phyloP scores from a whole-genome alignment of 108 stramenopile genomes.

The Cylindrotheca closterium region DNA sequence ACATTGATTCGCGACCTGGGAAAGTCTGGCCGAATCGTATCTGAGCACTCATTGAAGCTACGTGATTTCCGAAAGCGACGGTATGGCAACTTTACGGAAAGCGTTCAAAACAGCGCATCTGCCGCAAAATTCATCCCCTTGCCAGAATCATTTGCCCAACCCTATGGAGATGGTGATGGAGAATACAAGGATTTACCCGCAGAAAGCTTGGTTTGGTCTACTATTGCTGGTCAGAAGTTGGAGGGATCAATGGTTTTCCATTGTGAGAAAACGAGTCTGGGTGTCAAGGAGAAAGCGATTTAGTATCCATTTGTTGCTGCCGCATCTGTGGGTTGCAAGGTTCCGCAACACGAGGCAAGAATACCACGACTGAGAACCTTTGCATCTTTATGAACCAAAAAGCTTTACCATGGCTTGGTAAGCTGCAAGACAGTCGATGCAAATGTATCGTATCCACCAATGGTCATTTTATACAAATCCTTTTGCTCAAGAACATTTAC shows the following conservation, averaged over 20 bases:
- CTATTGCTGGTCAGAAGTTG: constrained; percentile 24
- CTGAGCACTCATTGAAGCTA: constrained; percentile 38
- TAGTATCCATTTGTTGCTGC: no score
- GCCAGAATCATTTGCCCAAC: constrained; percentile 34
- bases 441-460: no score
- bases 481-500: no score
- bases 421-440: no score
- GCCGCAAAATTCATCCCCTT: constrained; percentile 30
- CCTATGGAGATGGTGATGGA: constrained; percentile 12
- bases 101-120: constrained; percentile 25
- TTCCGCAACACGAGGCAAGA: no score
- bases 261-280: no score
- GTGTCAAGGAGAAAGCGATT: no score
- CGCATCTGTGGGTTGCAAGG: no score
- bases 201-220: constrained; percentile 9
- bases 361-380: no score
- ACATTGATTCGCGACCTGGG: constrained; percentile 23
- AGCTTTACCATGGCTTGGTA: no score
- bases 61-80: constrained; percentile 35
- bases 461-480: no score
- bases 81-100: constrained; percentile 37
- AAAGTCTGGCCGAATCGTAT: constrained; percentile 34
- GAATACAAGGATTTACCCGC: neutral
- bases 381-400: no score
- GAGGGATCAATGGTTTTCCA: constrained; percentile 23